phyloP scores from a whole-genome alignment of 768 basidiomycete species.

The Chalciporus sphaerocephalus region DNA sequence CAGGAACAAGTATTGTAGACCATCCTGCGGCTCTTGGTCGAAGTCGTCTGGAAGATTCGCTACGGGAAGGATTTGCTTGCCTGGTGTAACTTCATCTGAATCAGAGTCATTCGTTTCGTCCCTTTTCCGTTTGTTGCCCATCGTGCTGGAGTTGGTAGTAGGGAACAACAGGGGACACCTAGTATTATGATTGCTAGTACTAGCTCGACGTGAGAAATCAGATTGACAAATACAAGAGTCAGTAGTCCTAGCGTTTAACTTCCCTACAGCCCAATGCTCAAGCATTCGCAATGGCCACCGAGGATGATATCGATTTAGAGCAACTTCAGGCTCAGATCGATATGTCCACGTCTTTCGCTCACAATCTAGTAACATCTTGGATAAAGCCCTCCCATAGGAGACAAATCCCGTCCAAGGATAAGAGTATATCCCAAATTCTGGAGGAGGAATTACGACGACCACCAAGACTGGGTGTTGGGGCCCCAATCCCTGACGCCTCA shows the following conservation, averaged over 20 bases:
- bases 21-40: conserved; percentile 60
- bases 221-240: no score
- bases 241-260: no score
- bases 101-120: conserved; percentile 48
- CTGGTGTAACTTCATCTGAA: conserved; percentile 57
- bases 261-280: no score
- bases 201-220: conserved; percentile 20
- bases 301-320: conserved; percentile 61
- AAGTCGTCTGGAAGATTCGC: conserved; percentile 72
- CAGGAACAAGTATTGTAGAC: conserved; percentile 75
- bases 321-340: conserved; percentile 79
- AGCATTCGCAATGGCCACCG: conserved; percentile 27
- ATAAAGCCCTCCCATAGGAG: conserved; percentile 51
- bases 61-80: conserved; percentile 75
- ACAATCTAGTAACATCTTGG: conserved; percentile 75
- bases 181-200: neutral
- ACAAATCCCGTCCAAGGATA: conserved; percentile 28
- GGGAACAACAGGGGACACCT: neutral
- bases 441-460: conserved; percentile 67
- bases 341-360: conserved; percentile 71
- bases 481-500: conserved; percentile 49
- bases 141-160: conserved; percentile 9
- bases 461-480: conserved; percentile 73
- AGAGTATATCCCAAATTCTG: conserved; percentile 49
- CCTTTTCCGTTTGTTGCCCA: conserved; percentile 52